phyloP scores from a whole-genome alignment of 208 protist species.

The Crithidia thermophila region DNA sequence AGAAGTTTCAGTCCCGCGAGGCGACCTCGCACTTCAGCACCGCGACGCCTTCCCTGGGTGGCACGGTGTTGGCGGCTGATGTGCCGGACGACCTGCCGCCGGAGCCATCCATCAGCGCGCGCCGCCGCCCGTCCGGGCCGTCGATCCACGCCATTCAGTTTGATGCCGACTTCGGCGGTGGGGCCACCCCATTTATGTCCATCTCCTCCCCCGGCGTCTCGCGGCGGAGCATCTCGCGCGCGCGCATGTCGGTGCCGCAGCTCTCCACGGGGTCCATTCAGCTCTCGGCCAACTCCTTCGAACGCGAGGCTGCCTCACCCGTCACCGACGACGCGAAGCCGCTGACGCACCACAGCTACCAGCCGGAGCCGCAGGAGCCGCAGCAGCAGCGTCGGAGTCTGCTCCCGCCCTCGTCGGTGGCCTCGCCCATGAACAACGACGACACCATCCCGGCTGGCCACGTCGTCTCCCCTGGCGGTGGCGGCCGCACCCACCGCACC shows the following conservation, averaged over 20 bases:
- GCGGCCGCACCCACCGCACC: background rate
- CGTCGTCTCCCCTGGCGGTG: background rate
- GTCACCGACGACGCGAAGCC: too few relatives aligned
- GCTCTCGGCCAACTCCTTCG: background rate
- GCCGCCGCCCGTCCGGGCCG: slow-evolving; percentile 8
- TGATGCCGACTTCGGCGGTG: slow-evolving; percentile 9
- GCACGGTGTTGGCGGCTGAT: slow-evolving; percentile 15
- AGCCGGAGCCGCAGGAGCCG: background rate
- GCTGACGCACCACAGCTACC: too few relatives aligned
- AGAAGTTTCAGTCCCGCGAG: slow-evolving; percentile 1
- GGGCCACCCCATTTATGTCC: slow-evolving; percentile 35
- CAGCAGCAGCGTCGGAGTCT: background rate
- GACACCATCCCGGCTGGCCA: background rate
- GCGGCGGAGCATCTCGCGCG: slow-evolving; percentile 6
- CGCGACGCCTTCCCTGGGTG: slow-evolving; percentile 13
- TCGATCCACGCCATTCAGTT: slow-evolving; percentile 33
- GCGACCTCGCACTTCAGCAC: background rate
- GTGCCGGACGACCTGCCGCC: slow-evolving; percentile 25
- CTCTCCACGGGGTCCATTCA: slow-evolving; percentile 2
- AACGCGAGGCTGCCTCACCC: background rate
- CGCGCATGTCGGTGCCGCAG: slow-evolving; percentile 19
- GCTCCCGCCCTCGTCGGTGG: background rate
- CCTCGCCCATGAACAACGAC: slow-evolving; percentile 1
- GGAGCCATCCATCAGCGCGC: background rate
- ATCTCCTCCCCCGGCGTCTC: slow-evolving; percentile 28